Percentiles rank a stretch among this genome's conserved stretches.
Evolutionary conservation across 2,329 filamentous ascomycete genomes (phyloP).

Genomic region (Acarospora socialis): DNA sequence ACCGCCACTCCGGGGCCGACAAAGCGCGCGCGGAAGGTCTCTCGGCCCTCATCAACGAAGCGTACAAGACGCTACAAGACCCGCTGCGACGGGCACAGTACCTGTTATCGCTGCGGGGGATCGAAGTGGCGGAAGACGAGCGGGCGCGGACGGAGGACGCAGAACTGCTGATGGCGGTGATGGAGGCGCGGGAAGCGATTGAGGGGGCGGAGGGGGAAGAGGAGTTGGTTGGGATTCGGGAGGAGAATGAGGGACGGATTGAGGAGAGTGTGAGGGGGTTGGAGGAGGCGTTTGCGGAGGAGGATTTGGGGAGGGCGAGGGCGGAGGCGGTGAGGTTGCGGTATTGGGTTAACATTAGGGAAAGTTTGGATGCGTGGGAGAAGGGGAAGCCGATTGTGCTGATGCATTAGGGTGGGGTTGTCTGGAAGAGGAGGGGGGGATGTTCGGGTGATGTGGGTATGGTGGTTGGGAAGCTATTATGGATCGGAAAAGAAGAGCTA

Average conservation of each 20-base stretch:
- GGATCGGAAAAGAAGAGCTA: too few species aligned
- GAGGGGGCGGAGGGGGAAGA: constrained; percentile 51
- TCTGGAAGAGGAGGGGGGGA: too few species aligned
- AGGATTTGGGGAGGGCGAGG: constrained; percentile 53
- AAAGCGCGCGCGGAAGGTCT: constrained; percentile 52
- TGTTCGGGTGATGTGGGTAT: too few species aligned
- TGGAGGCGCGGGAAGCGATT: constrained; percentile 65
- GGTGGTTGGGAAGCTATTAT: too few species aligned
- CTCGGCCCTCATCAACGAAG: constrained; percentile 79
- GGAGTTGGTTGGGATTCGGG: constrained; percentile 50
- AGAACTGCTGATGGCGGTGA: constrained; percentile 59
- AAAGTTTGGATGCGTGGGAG: constrained; percentile 74
- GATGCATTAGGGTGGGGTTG: constrained; percentile 34
- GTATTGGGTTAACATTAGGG: constrained; percentile 82
- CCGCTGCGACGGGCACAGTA: constrained; percentile 82
- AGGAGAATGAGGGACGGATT: constrained; percentile 56
- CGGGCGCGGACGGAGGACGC: constrained; percentile 53
- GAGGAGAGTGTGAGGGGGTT: constrained; percentile 46
- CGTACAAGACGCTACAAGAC: constrained; percentile 69
- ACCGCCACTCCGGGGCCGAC: constrained; percentile 31
- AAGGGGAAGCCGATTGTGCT: constrained; percentile 49
- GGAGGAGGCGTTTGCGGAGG: constrained; percentile 48
- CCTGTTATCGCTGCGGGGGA: constrained; percentile 51
- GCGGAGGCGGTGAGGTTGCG: constrained; percentile 61
- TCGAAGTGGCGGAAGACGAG: constrained; percentile 71